Percentiles rank a stretch among this genome's conserved stretches.
Conservation (phyloP, 768 basidiomycete genomes). For the Leucosporidium yakuticum region DNA sequence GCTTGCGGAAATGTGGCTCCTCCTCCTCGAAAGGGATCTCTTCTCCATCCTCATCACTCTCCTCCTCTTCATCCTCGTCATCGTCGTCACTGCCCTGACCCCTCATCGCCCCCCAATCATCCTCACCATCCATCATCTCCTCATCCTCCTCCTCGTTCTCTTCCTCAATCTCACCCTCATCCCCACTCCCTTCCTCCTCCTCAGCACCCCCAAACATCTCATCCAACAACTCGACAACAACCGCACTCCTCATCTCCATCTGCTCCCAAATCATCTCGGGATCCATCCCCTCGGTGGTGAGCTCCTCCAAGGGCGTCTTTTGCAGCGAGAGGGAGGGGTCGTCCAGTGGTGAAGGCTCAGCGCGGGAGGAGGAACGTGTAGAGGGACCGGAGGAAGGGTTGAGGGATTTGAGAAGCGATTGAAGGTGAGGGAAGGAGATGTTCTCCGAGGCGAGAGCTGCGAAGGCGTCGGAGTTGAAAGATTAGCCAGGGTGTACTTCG, state of each 20-base stretch:
- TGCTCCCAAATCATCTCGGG: constrained; percentile 90
- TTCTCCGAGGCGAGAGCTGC: constrained; percentile 65
- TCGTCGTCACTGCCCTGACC: constrained; percentile 23
- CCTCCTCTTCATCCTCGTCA: constrained; percentile 37
- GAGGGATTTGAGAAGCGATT: constrained; percentile 61
- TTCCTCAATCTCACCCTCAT: constrained; percentile 32
- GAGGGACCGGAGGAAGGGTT: constrained; percentile 59
- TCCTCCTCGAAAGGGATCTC: constrained; percentile 8
- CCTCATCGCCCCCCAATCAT: constrained; percentile 38
- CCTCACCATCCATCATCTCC: constrained; percentile 36
- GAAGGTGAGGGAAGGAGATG: constrained; percentile 59
- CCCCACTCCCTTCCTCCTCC: constrained; percentile 39
- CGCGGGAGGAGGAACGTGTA: constrained; percentile 48
- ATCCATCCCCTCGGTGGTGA: constrained; percentile 60
- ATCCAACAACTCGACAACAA: constrained; percentile 48
- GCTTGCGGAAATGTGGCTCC: background rate
- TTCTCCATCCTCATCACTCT: constrained; percentile 21
- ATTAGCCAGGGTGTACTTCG: background rate
- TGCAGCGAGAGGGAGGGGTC: constrained; percentile 34
- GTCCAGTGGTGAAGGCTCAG: constrained; percentile 43
- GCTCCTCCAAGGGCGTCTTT: constrained; percentile 64
- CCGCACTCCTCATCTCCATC: constrained; percentile 70
- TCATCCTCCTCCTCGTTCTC: constrained; percentile 37
- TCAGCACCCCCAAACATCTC: constrained; percentile 39
- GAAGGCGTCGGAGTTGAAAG: background rate